phyloP scores from a whole-genome alignment of 2,329 filamentous ascomycete genomes.

The Trichoderma polysporum region DNA sequence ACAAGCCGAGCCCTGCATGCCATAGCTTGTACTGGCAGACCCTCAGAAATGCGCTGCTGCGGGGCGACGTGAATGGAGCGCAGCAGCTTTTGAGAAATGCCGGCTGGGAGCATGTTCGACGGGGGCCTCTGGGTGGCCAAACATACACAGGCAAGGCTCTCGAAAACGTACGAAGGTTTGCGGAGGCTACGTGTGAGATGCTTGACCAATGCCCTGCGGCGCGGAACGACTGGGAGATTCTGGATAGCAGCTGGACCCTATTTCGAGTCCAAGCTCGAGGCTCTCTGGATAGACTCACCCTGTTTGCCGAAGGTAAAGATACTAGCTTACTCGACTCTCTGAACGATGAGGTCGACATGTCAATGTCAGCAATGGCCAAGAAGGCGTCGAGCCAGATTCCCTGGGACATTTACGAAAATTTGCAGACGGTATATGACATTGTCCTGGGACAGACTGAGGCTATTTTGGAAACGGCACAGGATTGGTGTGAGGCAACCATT shows the following conservation, averaged over 20 bases:
- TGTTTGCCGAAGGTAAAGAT: conserved; percentile 75
- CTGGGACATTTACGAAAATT: conserved; percentile 84
- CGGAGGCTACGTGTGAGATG: conserved; percentile 65
- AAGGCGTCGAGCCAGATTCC: conserved; percentile 85
- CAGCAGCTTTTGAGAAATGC: conserved; percentile 69
- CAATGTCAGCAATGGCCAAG: conserved; percentile 65
- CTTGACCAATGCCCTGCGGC: conserved; percentile 72
- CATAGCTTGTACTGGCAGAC: conserved; percentile 83
- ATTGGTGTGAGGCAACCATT: conserved; percentile 89
- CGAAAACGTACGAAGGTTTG: conserved; percentile 72
- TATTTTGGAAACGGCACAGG: conserved; percentile 74
- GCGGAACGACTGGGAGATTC: conserved; percentile 76
- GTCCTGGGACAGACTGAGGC: conserved; percentile 73
- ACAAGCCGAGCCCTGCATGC: conserved; percentile 70
- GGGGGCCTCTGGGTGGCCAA: conserved; percentile 61
- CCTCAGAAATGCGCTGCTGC: conserved; percentile 70
- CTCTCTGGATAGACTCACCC: conserved; percentile 67
- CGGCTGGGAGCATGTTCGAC: conserved; percentile 74
- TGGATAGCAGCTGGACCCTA: conserved; percentile 76
- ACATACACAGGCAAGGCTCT: conserved; percentile 75
- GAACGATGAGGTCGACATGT: conserved; percentile 41
- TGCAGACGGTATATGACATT: conserved; percentile 78
- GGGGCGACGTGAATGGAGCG: conserved; percentile 69
- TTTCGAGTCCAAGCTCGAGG: conserved; percentile 75
- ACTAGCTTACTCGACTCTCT: conserved; percentile 37